These are phyloP conservation scores for Picea abies DNA, from an alignment of 83 land plant species.

Conservation along the genomic window DNA sequence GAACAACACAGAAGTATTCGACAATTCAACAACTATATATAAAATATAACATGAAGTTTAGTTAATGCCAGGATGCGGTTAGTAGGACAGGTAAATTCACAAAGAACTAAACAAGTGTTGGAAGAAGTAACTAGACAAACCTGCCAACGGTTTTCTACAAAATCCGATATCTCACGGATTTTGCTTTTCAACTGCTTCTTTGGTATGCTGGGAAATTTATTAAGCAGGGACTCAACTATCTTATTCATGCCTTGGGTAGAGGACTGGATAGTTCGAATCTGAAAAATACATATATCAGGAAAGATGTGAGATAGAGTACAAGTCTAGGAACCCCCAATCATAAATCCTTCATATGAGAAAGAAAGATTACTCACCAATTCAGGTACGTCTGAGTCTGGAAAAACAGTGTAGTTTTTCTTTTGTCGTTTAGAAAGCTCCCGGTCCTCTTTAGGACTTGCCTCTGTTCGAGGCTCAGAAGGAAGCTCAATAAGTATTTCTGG, in stretches of 20 bases:
- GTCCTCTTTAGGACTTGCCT: constrained; percentile 8
- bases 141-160: constrained; percentile 79
- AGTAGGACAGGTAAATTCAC: background rate
- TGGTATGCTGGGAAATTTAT: constrained; percentile 49
- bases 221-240: constrained; percentile 43
- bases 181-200: constrained; percentile 61
- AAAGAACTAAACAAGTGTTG: background rate
- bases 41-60: background rate
- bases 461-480: constrained; percentile 25
- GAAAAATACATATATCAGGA: constrained; percentile 8
- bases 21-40: background rate
- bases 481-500: constrained; percentile 40
- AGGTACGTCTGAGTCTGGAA: constrained; percentile 53
- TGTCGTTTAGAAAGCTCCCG: constrained; percentile 16
- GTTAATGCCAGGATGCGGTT: background rate
- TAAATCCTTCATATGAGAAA: background rate
- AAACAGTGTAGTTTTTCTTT: constrained; percentile 3
- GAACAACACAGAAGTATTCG: background rate
- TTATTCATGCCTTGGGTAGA: constrained; percentile 54
- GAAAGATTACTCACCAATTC: constrained; percentile 36
- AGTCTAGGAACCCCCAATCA: background rate
- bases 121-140: constrained; percentile 24
- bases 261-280: constrained; percentile 49
- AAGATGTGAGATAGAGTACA: background rate
- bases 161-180: constrained; percentile 68